These are phyloP conservation scores for Prunus mongolica DNA, from an alignment of 306 rosid genomes.

Conservation along the genomic window DNA sequence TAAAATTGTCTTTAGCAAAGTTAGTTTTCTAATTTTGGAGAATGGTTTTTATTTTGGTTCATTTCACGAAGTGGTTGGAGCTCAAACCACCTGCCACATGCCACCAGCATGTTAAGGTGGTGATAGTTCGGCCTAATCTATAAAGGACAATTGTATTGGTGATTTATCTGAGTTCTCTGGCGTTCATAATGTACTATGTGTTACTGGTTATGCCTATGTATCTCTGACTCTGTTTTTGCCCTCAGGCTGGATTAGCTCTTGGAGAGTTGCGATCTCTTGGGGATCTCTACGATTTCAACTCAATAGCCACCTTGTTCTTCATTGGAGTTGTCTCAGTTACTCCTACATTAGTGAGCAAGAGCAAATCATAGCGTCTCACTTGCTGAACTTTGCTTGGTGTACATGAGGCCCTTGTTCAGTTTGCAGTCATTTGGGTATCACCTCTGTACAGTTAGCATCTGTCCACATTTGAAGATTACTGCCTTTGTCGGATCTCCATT, in stretches of 20 bases:
- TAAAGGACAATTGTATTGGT: background rate
- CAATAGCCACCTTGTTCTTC: conserved; percentile 80
- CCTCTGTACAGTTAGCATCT: conserved; percentile 31
- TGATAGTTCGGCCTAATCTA: background rate
- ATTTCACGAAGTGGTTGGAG: background rate
- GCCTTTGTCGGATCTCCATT: conserved; percentile 16
- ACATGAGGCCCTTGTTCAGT: conserved; percentile 25
- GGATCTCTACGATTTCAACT: conserved; percentile 92
- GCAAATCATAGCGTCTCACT: conserved; percentile 41
- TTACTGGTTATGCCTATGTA: background rate
- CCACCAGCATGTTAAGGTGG: background rate
- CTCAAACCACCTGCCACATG: background rate
- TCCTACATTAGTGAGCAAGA: conserved; percentile 74
- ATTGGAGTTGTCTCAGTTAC: conserved; percentile 79
- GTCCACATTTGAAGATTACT: conserved; percentile 12
- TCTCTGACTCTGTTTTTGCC: background rate
- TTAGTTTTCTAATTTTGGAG: background rate
- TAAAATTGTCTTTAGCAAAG: background rate
- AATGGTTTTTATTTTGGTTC: background rate
- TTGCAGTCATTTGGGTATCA: conserved; percentile 19
- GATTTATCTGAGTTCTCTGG: background rate
- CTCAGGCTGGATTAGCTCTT: conserved; percentile 93
- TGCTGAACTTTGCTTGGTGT: conserved; percentile 19
- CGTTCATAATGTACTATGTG: background rate
- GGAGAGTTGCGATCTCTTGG: conserved; percentile 80